These are phyloP conservation scores for Blastobotrys americana DNA, from an alignment of 805 yeast species.

Conservation along the genomic window DNA sequence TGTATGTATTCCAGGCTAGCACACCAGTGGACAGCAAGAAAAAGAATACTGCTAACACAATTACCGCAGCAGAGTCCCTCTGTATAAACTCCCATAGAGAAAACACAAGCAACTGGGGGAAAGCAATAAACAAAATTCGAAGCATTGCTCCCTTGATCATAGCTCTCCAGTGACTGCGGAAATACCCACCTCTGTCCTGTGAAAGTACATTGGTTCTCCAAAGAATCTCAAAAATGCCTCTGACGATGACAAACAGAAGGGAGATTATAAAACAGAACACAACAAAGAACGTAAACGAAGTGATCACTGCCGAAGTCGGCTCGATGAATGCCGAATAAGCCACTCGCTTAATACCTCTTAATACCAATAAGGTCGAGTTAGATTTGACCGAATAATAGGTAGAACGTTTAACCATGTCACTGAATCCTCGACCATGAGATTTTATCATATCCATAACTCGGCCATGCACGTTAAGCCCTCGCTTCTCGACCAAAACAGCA, in stretches of 20 bases:
- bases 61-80: slow-evolving; percentile 80
- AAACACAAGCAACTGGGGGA: slow-evolving; percentile 69
- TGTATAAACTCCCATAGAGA: slow-evolving; percentile 83
- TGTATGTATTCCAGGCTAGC: slow-evolving; percentile 57
- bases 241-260: slow-evolving; percentile 49
- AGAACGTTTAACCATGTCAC: background rate
- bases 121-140: slow-evolving; percentile 76
- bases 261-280: slow-evolving; percentile 68
- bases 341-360: slow-evolving; percentile 81
- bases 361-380: slow-evolving; percentile 43
- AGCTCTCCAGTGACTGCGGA: slow-evolving; percentile 48
- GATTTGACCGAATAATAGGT: slow-evolving; percentile 15
- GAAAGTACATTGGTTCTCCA: slow-evolving; percentile 33
- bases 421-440: slow-evolving; percentile 11
- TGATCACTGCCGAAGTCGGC: slow-evolving; percentile 71
- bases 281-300: slow-evolving; percentile 82
- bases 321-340: slow-evolving; percentile 75
- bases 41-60: slow-evolving; percentile 70
- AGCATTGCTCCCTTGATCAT: slow-evolving; percentile 73
- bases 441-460: slow-evolving; percentile 15
- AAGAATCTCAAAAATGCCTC: slow-evolving; percentile 35
- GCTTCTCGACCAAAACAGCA: slow-evolving; percentile 69
- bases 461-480: slow-evolving; percentile 20
- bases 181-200: slow-evolving; percentile 40
- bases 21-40: slow-evolving; percentile 54